Percentiles rank a stretch among this genome's conserved stretches.
Evolutionary conservation across 805 yeast species (phyloP).

Genomic region (Candida ponderosae): DNA sequence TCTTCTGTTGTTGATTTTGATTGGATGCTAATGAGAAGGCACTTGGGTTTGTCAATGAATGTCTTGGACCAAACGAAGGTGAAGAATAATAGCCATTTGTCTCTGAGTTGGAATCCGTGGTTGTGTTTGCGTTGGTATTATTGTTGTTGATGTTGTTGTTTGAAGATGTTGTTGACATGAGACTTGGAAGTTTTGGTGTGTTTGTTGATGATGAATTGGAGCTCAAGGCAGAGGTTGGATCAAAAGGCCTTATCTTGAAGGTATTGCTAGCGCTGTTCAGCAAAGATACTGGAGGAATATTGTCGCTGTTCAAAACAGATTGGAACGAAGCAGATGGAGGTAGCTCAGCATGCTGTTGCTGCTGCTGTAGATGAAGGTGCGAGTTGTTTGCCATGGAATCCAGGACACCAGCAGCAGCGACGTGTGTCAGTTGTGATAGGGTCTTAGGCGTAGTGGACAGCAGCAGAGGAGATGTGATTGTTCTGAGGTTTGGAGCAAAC

Average conservation of each 20-base stretch:
- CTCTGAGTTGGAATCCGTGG: constrained; percentile 1
- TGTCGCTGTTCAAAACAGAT: neutral
- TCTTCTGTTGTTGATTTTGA: constrained; percentile 3
- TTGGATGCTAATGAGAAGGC: constrained; percentile 14
- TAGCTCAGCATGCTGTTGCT: no score
- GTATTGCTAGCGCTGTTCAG: no score
- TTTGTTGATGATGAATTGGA: neutral
- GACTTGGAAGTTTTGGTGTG: constrained; percentile 11
- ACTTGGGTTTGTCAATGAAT: constrained; percentile 19
- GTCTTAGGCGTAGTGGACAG: constrained; percentile 36
- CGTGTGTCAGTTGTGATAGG: constrained; percentile 24
- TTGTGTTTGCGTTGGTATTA: neutral
- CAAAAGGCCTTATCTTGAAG: neutral
- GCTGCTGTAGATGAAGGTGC: neutral
- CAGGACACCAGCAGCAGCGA: constrained; percentile 21
- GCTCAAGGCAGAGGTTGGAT: constrained; percentile 15
- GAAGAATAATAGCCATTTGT: constrained; percentile 22
- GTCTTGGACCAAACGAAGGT: constrained; percentile 41
- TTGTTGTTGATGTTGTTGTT: no score
- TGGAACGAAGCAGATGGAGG: constrained; percentile 1
- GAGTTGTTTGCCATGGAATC: constrained; percentile 10
- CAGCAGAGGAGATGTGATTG: constrained; percentile 59
- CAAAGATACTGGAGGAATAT: no score
- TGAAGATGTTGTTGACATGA: constrained; percentile 11
- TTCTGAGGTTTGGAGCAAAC: constrained; percentile 55